phyloP scores from a whole-genome alignment of 2,329 filamentous ascomycete species.

The Sordariomycetes sp. region DNA sequence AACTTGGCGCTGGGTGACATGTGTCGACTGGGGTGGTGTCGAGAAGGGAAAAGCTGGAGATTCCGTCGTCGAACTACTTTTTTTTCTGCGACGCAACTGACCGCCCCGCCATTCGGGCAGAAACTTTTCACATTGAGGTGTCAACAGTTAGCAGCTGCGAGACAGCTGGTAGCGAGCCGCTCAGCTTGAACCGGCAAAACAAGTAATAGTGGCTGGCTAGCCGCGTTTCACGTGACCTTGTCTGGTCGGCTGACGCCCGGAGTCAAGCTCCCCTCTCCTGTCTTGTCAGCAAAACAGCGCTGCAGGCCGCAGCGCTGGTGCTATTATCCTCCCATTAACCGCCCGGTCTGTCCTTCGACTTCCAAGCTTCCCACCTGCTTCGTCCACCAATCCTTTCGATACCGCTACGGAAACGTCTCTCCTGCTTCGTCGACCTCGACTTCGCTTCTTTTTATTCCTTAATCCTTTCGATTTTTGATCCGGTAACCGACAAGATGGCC shows the following conservation, averaged over 20 bases:
- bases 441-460: constrained; percentile 7
- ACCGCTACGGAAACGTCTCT: constrained; percentile 8
- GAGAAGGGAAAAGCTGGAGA: background rate
- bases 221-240: background rate
- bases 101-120: background rate
- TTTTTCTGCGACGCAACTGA: background rate
- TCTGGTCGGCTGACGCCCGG: background rate
- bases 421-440: constrained; percentile 5
- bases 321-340: background rate
- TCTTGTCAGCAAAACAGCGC: constrained; percentile 3
- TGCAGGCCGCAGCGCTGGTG: background rate
- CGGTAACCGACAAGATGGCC: constrained; percentile 50
- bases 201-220: background rate
- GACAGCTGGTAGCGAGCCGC: background rate
- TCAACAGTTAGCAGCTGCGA: background rate
- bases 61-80: background rate
- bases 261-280: constrained; percentile 1
- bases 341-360: background rate
- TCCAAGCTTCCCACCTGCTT: background rate
- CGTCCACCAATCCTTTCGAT: constrained; percentile 4
- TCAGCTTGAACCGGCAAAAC: background rate
- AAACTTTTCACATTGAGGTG: background rate
- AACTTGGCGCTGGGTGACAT: background rate
- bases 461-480: constrained; percentile 14
- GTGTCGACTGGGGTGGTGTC: background rate